Evolutionary conservation across 306 rosid species (phyloP).

Genomic region (Casuarina equisetifolia): DNA sequence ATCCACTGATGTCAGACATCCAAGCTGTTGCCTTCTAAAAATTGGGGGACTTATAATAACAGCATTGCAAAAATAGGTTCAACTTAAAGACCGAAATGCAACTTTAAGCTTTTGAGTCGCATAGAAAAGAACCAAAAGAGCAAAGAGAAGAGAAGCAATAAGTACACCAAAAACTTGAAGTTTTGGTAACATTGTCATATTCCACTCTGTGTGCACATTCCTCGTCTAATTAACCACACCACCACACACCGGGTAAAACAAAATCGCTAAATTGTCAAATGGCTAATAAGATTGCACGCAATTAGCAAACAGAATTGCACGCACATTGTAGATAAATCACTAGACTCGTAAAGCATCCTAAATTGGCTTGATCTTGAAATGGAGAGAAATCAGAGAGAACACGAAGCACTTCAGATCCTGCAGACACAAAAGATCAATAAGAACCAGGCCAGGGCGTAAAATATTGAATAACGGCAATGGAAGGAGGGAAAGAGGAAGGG

Average conservation of each 20-base stretch:
- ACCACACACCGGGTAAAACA: constrained; percentile 8
- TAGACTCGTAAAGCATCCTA: constrained; percentile 30
- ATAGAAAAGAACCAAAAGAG: constrained; percentile 9
- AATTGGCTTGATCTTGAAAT: constrained; percentile 97
- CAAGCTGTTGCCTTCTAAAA: too few relatives aligned
- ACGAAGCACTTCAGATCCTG: constrained; percentile 98
- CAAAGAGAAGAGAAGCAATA: background rate
- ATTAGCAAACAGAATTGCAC: constrained; percentile 22
- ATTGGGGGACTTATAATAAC: too few relatives aligned
- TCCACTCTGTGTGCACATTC: background rate
- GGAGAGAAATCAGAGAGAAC: constrained; percentile 90
- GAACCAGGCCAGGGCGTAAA: constrained; percentile 10
- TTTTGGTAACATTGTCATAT: background rate
- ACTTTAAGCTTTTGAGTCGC: background rate
- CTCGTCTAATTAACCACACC: constrained; percentile 5
- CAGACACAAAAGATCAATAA: constrained; percentile 33
- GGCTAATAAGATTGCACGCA: background rate
- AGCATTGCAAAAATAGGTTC: too few relatives aligned
- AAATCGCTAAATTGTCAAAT: constrained; percentile 1
- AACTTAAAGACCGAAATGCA: background rate
- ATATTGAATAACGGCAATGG: constrained; percentile 9
- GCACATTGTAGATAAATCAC: constrained; percentile 17
- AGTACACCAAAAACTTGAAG: background rate
- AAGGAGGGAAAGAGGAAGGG: background rate
- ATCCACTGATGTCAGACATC: too few relatives aligned